Evolutionary conservation across 2,329 filamentous ascomycete genomes (phyloP), one percentile per base, ranked within the genome.

Genomic region (Hirsutella minnesotensis): DNA sequence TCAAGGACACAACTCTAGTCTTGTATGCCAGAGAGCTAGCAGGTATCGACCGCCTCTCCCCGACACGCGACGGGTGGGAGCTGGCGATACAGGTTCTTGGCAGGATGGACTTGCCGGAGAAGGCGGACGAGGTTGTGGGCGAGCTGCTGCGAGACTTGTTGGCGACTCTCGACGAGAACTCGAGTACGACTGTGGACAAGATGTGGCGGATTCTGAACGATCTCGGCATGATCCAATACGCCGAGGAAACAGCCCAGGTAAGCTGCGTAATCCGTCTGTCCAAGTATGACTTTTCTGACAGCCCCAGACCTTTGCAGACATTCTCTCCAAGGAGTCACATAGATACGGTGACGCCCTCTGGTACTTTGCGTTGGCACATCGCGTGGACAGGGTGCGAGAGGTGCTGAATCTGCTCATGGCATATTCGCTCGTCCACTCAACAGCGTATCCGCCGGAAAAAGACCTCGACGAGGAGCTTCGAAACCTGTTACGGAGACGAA

Each of bases 351-450:
- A 90, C 49, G 86, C 87, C 1, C 72, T 96, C 18, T 81, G 92
- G 65, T 95, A 94, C 67, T 96, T 92, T 59, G 84, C 90, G 20
- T 77, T 94, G 12, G 85, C 88, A 3, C 88, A 94, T 56, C 78
- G 81, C 21, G 68, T 78, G 2, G 70, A 75, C 49, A 94, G 90
- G 61, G 81, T 95, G 41, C 86, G 86, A 54, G 81, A 88, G 48
- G 84, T 95, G 18, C 73, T 95, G 36, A 86, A 94, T 56, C 75
- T 92, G 3, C 77, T 96, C 41, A 90, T 88, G 52, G 87, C 87
- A 2, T 84, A 88, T 59, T 95, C 84, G 38, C 73, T 96, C 15
- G 75, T 94, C 36, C 85, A 94, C 53, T 95, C 88, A 1, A 79
- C 79, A 1, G 82, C 82, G 1, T 94, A 84, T 54, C 90, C 90